phyloP scores from a whole-genome alignment of 2,329 filamentous ascomycete species.

The Verticillium albo-atrum region DNA sequence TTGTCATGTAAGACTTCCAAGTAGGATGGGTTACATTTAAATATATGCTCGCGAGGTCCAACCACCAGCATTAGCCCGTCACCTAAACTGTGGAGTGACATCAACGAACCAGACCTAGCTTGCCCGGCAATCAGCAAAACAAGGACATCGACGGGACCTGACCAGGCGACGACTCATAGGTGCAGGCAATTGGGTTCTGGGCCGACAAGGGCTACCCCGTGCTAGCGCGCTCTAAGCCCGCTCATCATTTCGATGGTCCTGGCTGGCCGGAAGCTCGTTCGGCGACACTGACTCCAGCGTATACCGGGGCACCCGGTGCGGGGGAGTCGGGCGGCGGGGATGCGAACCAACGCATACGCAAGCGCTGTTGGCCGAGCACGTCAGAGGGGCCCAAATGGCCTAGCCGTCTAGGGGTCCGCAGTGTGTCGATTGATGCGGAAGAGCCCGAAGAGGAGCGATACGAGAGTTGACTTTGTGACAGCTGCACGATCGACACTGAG shows the following conservation, averaged over 20 bases:
- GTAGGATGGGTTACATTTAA: not conserved
- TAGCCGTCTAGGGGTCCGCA: not conserved
- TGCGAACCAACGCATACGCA: not conserved
- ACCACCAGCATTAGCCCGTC: not conserved
- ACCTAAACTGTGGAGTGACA: not conserved
- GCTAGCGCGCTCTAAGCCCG: not conserved
- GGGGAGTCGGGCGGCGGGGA: not conserved
- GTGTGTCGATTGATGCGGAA: not conserved
- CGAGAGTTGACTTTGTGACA: no score
- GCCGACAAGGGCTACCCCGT: not conserved
- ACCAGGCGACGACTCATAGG: not conserved
- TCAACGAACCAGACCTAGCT: not conserved
- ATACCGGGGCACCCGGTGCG: not conserved
- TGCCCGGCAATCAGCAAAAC: not conserved
- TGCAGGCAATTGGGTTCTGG: not conserved
- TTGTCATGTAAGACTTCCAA: not conserved
- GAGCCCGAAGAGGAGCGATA: not conserved
- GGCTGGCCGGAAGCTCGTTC: not conserved
- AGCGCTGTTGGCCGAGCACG: not conserved
- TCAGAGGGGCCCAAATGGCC: not conserved
- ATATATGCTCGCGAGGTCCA: not conserved
- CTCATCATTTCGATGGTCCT: not conserved
- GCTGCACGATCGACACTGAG: not conserved
- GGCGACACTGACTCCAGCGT: not conserved
- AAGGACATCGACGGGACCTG: not conserved